Evolutionary conservation across 73 alveolate genomes (phyloP), one percentile per base, ranked within the genome.

Genomic region (Blepharisma japonicum): DNA sequence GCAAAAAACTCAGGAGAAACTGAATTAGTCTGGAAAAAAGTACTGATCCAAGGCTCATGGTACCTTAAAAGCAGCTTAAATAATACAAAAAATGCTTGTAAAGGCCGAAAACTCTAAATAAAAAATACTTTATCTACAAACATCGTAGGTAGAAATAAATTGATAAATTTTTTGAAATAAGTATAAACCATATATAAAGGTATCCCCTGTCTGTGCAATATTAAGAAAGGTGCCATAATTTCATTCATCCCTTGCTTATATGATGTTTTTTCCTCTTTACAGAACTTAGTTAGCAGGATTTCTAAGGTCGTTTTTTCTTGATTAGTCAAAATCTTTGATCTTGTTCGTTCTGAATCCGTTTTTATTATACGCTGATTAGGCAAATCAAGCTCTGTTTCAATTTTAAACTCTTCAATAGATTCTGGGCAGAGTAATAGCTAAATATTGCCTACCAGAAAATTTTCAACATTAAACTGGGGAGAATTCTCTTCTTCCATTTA

Each of bases 231-330:
- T 4, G 92, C 92, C 55, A 82, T 74, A 49, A 90, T 83, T 80
- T 90, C 97, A 68, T 90, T 90, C 51, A 90, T 61, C 0, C 94
- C 94, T 80, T 90, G 94, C 55, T 90, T 90, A 83, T 90, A 90
- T 55, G 46, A 66, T 11, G 86, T 77, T 67, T 80, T 71, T 77
- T 87, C 77, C 0, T 55, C 70, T 76, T 83, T 83, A 55, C 94
- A 87, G 79, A 79, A 90, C 55, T 56, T 77, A 6, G 97, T 90
- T 39, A 90, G 71, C 86, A 90, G 50, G 38, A 51, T 68, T 80
- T 90, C 94, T 27, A 87, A 68, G 7, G 53, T 72, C 14, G 71
- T 79, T 50, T 80, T 82, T 55, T 18, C 74, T 14, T 14, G 48
- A 18, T n/a, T n/a, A 2, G 11, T n/a, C 38, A 61, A 39, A 14